A percentile compares a stretch with the other conserved stretches of the same genome.
phyloP scores from a whole-genome alignment of 768 basidiomycete species.

The Pseudohyphozyma bogoriensis region DNA sequence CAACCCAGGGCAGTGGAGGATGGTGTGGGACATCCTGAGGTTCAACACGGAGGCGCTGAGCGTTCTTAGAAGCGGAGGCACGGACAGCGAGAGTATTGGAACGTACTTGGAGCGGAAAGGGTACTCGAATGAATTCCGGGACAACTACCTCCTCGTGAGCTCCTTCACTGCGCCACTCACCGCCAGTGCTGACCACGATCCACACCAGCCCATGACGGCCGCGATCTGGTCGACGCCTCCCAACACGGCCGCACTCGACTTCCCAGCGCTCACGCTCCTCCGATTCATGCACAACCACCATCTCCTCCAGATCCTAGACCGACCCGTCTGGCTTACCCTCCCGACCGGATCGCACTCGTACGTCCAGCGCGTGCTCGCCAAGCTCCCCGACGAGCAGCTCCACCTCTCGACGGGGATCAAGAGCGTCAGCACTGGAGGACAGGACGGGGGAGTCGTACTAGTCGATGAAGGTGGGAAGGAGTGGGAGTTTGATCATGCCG shows the following conservation, averaged over 20 bases:
- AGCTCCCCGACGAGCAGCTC: constrained; percentile 47
- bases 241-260: constrained; percentile 56
- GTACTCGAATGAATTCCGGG: constrained; percentile 57
- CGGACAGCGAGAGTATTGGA: constrained; percentile 44
- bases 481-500: constrained; percentile 56
- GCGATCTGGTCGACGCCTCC: constrained; percentile 72
- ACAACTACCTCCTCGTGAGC: constrained; percentile 64
- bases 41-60: constrained; percentile 61
- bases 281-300: constrained; percentile 67
- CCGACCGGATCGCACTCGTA: constrained; percentile 55
- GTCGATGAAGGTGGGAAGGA: constrained; percentile 47
- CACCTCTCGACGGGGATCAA: constrained; percentile 54
- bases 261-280: constrained; percentile 61
- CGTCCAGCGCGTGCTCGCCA: constrained; percentile 52
- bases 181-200: background rate
- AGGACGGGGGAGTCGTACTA: constrained; percentile 35
- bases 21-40: constrained; percentile 59
- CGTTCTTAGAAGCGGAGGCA: constrained; percentile 40
- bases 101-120: constrained; percentile 53
- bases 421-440: constrained; percentile 36
- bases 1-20: constrained; percentile 58
- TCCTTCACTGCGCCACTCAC: background rate
- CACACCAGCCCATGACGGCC: constrained; percentile 73
- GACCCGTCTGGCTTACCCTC: constrained; percentile 63
- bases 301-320: constrained; percentile 58